Base-by-base conservation (phyloP, 495 filamentous ascomycete genomes). In the Talaromyces proteolyticus region DNA sequence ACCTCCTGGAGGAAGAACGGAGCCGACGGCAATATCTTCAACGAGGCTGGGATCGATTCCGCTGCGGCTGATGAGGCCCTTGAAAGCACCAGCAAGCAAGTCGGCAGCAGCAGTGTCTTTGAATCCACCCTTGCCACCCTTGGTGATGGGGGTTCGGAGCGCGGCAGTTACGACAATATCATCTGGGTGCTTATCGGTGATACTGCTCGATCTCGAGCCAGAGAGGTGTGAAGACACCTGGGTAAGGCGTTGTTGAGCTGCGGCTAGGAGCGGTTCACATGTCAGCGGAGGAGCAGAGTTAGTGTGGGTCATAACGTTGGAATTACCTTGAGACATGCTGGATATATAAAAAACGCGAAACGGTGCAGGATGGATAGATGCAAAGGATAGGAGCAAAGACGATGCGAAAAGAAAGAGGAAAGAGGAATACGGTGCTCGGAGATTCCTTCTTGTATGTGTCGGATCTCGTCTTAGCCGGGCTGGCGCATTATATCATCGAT, bases 131-230 rank as follows among this genome's bases (percentile, higher is more conserved):
- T 90, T 89, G 56, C 91, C 89, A 58, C 90, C 93, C 72, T 89
- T 94, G 47, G 89, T 94, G 63, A 96, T 82, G 50, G 93, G 80
- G 16, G 90, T 94, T 48, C 93, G 91, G 61, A 96, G 87, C 55
- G 88, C 89, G 59, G 86, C 88, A 55, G 93, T 96, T 50, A 98
- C 80, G 52, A 98, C 93, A 61, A 97, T 81, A 62, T 89, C 85
- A 66, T 88, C 80, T 37, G 85, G 78, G 53, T 77, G 73, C 61
- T 87, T 86, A 56, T 77, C 68, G 39, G 79, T 70, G 53, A 88
- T 59, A 6, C 65, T 68, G 45, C 66, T 71, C 40, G 81, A 76
- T 41, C 72, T 71, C 59, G 66, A 63, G 57, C 61, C 59, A 25
- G 62, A 50, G 56, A 88, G 68, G 62, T 88, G 84, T 57, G 76